phyloP scores from a whole-genome alignment of 495 filamentous ascomycete species.

The Penicillium desertorum region DNA sequence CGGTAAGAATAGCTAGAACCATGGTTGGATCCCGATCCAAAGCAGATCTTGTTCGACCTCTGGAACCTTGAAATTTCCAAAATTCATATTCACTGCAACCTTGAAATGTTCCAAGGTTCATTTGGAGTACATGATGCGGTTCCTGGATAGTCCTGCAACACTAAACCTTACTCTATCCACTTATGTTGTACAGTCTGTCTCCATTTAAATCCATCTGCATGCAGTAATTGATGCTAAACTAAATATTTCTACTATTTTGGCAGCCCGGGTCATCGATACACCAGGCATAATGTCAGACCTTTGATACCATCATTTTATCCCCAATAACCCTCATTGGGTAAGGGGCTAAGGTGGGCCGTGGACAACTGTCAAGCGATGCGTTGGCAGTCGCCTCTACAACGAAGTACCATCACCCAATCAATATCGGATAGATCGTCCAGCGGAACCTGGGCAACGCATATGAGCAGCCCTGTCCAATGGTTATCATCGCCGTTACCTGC shows the following conservation, averaged over 20 bases:
- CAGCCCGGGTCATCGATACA: neutral
- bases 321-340: constrained; percentile 2
- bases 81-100: constrained; percentile 2
- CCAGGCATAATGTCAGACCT: neutral
- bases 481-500: neutral
- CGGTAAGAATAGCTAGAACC: neutral
- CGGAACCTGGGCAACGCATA: neutral
- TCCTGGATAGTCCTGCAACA: constrained; percentile 7
- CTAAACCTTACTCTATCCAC: constrained; percentile 9
- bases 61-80: neutral
- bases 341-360: neutral
- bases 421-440: constrained; percentile 12
- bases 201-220: neutral
- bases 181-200: too few species aligned
- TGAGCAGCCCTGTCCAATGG: constrained; percentile 3
- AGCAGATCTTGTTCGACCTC: constrained; percentile 1
- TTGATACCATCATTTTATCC: too few species aligned
- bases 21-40: constrained; percentile 1
- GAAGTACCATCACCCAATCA: constrained; percentile 3
- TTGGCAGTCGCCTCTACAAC: constrained; percentile 10
- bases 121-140: neutral
- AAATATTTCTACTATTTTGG: neutral
- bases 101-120: neutral
- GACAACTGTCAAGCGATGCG: constrained; percentile 16
- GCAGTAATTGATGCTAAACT: neutral